Evolutionary conservation across 2,329 filamentous ascomycete genomes (phyloP).

Genomic region (Incumbomyces lentus): DNA sequence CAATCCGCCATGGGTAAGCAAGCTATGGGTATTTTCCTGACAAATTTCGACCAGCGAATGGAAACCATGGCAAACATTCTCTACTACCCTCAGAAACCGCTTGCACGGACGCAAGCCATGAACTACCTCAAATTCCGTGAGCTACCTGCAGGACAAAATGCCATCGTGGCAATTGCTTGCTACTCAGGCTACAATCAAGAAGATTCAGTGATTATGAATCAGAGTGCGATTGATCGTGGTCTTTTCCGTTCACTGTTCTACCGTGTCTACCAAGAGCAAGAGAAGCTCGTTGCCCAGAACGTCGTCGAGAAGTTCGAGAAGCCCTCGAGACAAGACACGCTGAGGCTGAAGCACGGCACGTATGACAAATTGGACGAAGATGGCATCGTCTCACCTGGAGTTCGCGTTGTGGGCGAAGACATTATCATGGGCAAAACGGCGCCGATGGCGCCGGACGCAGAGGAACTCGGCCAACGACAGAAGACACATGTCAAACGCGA

Average conservation of each 20-base stretch:
- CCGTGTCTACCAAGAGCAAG: conserved; percentile 90
- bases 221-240: conserved; percentile 95
- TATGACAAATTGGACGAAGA: conserved; percentile 98
- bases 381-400: conserved; percentile 85
- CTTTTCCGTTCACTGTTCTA: conserved; percentile 97
- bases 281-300: conserved; percentile 90
- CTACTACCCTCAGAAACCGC: conserved; percentile 95
- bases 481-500: conserved; percentile 87
- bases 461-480: conserved; percentile 86
- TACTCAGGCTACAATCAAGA: conserved; percentile 99
- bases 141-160: conserved; percentile 91
- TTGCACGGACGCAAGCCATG: conserved; percentile 95
- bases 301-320: conserved; percentile 94
- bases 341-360: conserved; percentile 76
- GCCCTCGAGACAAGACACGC: conserved; percentile 74
- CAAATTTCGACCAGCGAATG: conserved; percentile 94
- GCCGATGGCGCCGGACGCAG: conserved; percentile 81
- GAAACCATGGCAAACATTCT: conserved; percentile 99
- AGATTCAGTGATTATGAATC: conserved; percentile 99
- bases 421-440: conserved; percentile 99
- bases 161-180: conserved; percentile 92
- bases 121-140: conserved; percentile 98
- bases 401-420: conserved; percentile 91
- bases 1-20: conserved; percentile 99
- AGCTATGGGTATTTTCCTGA: conserved; percentile 98